Conservation (phyloP, 768 basidiomycete genomes). For the Termitomyces sp. region DNA sequence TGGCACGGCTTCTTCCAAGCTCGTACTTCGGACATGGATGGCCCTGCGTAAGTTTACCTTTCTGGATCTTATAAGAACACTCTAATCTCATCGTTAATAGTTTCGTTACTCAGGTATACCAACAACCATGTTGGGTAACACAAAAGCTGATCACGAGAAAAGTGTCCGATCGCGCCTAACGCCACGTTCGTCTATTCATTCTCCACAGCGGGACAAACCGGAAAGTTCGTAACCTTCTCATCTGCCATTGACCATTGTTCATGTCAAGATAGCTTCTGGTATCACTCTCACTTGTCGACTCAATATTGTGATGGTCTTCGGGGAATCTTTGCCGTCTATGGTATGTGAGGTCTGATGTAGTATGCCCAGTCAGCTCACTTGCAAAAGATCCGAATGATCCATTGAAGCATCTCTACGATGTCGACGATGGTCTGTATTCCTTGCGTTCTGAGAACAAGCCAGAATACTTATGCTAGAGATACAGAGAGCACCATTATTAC, state of each 20-base stretch:
- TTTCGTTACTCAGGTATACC: constrained; percentile 38
- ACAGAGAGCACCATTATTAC: constrained; percentile 32
- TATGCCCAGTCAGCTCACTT: neutral
- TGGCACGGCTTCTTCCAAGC: constrained; percentile 35
- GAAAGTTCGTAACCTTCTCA: constrained; percentile 14
- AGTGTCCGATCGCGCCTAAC: constrained; percentile 39
- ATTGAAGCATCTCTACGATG: constrained; percentile 30
- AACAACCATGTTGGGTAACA: no score
- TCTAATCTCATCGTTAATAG: constrained; percentile 4
- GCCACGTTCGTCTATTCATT: constrained; percentile 31
- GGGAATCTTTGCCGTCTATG: constrained; percentile 25
- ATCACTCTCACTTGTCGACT: constrained; percentile 40
- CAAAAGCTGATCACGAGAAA: neutral
- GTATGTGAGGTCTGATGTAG: constrained; percentile 3
- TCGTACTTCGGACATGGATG: constrained; percentile 31
- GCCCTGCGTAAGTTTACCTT: constrained; percentile 24
- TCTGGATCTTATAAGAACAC: neutral
- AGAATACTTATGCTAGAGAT: neutral
- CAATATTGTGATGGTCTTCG: constrained; percentile 50
- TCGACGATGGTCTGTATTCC: constrained; percentile 30
- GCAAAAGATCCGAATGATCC: constrained; percentile 34
- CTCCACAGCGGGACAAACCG: constrained; percentile 28
- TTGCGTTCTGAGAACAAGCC: neutral
- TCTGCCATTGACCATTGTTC: neutral
- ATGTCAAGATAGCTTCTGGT: constrained; percentile 20